These are phyloP conservation scores for Arthrobotrys megalospora DNA, from an alignment of 2,329 filamentous ascomycete genomes.

Conservation along the genomic window DNA sequence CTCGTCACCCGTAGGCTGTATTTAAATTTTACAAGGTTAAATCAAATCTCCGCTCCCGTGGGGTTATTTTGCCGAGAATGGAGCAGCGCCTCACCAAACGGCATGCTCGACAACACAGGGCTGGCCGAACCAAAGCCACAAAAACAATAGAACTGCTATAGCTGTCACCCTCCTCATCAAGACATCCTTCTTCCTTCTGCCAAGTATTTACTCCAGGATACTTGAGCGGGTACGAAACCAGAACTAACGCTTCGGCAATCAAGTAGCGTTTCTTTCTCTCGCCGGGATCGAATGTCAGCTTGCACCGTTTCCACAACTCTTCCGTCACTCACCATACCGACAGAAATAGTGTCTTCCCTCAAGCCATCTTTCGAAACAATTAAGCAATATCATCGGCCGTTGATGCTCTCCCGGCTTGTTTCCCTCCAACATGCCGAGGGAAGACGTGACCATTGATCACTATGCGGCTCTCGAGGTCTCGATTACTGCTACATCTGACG, in stretches of 20 bases:
- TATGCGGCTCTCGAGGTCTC: conserved; percentile 86
- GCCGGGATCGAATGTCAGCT: conserved; percentile 18
- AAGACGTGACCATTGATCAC: conserved; percentile 80
- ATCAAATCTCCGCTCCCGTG: too few species aligned
- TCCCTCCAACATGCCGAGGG: conserved; percentile 50
- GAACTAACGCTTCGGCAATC: not conserved
- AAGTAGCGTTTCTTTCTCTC: not conserved
- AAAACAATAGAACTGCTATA: not conserved
- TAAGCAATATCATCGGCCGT: conserved; percentile 2
- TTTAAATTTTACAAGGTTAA: too few species aligned
- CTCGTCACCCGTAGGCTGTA: too few species aligned
- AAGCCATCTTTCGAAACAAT: not conserved
- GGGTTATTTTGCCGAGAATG: too few species aligned
- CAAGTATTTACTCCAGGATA: not conserved
- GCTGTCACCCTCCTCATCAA: conserved; percentile 8
- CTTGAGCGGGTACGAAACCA: not conserved
- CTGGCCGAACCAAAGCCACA: not conserved
- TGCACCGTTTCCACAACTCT: not conserved
- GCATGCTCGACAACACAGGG: not conserved
- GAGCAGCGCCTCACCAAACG: too few species aligned
- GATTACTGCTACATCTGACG: conserved; percentile 77
- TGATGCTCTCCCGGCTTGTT: conserved; percentile 24
- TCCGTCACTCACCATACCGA: not conserved
- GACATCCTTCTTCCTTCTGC: not conserved
- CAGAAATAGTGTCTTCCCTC: not conserved